Percentiles rank a stretch among this genome's conserved stretches.
These are phyloP conservation scores for Gossypium trilobum DNA, from an alignment of 441 rosid species.

Conservation along the genomic window DNA sequence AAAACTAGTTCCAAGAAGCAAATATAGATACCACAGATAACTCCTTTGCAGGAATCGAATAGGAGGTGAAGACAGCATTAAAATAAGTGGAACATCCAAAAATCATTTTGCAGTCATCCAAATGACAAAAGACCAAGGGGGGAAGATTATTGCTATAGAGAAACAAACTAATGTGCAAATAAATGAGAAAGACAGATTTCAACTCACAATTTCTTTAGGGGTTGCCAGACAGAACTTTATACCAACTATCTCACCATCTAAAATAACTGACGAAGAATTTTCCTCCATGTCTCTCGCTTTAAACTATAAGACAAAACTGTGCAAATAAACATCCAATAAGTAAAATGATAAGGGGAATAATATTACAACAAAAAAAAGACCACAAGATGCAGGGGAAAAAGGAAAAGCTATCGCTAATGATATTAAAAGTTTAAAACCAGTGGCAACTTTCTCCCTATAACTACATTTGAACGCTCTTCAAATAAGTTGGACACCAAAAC, in stretches of 20 bases:
- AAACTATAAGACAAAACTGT: not conserved
- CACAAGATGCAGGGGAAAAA: not conserved
- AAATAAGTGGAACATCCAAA: not conserved
- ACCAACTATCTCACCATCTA: conserved; percentile 68
- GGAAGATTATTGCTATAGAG: not conserved
- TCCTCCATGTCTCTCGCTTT: conserved; percentile 44
- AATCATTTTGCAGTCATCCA: not conserved
- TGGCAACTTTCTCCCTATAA: not conserved
- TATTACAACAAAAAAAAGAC: not conserved
- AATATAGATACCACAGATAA: not conserved
- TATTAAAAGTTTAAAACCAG: not conserved
- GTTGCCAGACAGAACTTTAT: conserved; percentile 64
- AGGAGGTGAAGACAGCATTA: not conserved
- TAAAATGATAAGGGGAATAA: not conserved
- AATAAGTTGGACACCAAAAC: not conserved
- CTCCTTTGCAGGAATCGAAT: not conserved
- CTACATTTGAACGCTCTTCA: not conserved
- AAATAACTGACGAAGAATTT: conserved; percentile 26
- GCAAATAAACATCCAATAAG: not conserved
- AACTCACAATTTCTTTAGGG: conserved; percentile 69
- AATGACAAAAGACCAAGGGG: not conserved
- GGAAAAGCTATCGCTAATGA: not conserved
- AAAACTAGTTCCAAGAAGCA: not conserved
- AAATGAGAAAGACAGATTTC: conserved; percentile 9
- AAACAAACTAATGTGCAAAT: not conserved